Percentiles rank a stretch among this genome's conserved stretches.
phyloP scores from a whole-genome alignment of 345 rosid species.

The Dovyalis caffra region DNA sequence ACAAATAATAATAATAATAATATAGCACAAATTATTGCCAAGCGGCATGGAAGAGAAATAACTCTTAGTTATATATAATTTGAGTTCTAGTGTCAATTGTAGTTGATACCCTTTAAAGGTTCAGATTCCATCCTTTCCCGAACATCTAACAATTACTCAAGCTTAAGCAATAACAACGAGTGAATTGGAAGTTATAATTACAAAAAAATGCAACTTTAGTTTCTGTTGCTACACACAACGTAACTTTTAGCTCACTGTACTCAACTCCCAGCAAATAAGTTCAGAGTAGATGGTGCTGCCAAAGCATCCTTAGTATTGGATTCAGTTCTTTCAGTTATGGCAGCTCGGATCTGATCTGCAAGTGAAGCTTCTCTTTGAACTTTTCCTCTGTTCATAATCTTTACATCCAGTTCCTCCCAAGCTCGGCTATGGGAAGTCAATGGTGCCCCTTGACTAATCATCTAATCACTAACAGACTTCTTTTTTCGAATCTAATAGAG shows the following conservation, averaged over 20 bases:
- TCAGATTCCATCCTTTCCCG: neutral
- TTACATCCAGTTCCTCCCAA: constrained; percentile 61
- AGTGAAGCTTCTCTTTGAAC: constrained; percentile 52
- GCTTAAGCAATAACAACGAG: no score
- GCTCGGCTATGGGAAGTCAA: constrained; percentile 34
- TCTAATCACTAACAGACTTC: constrained; percentile 38
- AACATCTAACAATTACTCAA: neutral
- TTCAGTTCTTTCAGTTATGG: constrained; percentile 51
- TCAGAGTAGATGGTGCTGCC: constrained; percentile 20
- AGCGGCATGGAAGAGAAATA: neutral
- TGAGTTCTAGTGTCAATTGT: neutral
- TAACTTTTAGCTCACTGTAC: neutral
- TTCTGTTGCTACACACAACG: neutral
- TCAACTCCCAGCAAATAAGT: constrained; percentile 7
- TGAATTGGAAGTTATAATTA: neutral
- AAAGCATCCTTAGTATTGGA: constrained; percentile 17
- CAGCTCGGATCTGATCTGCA: constrained; percentile 81
- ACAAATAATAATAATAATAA: no score
- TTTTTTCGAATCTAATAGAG: constrained; percentile 60
- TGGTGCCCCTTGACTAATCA: constrained; percentile 29
- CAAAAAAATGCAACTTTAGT: neutral
- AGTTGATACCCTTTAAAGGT: neutral
- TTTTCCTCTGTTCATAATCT: constrained; percentile 53
- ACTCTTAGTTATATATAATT: no score
- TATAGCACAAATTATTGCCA: no score